These are phyloP conservation scores for Pseudoperonospora humuli DNA, from an alignment of 352 stramenopile species.

Conservation along the genomic window DNA sequence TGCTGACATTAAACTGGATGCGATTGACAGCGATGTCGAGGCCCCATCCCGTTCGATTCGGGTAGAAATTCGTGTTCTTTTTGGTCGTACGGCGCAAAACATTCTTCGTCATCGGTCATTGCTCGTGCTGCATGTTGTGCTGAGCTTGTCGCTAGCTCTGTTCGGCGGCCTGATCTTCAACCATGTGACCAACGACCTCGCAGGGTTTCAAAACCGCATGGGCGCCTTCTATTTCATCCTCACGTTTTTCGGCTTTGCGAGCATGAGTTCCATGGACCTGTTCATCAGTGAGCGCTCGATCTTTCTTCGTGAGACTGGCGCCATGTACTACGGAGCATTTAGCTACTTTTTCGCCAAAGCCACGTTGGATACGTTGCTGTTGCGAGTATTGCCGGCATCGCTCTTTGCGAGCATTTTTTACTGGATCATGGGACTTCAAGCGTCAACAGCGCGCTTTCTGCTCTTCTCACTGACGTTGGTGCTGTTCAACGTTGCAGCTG, in stretches of 20 bases:
- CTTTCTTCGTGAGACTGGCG: slow-evolving; percentile 69
- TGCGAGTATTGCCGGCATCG: slow-evolving; percentile 63
- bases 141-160: slow-evolving; percentile 54
- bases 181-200: slow-evolving; percentile 72
- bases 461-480: slow-evolving; percentile 67
- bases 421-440: slow-evolving; percentile 79
- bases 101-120: slow-evolving; percentile 68
- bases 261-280: slow-evolving; percentile 79
- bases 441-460: slow-evolving; percentile 43
- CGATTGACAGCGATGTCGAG: slow-evolving; percentile 1
- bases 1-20: slow-evolving; percentile 3
- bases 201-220: slow-evolving; percentile 79
- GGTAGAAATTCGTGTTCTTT: slow-evolving; percentile 64
- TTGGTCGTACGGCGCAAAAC: slow-evolving; percentile 56
- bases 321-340: slow-evolving; percentile 71
- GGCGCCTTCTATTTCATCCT: slow-evolving; percentile 82
- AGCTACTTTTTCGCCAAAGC: slow-evolving; percentile 79
- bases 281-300: slow-evolving; percentile 71
- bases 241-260: slow-evolving; percentile 81
- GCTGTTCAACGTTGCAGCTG: slow-evolving; percentile 74
- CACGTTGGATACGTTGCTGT: slow-evolving; percentile 58
- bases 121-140: slow-evolving; percentile 49
- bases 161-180: slow-evolving; percentile 74
- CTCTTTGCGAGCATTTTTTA: slow-evolving; percentile 84
- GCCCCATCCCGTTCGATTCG: slow-evolving; percentile 32